These are phyloP conservation scores for Macaranga tanarius DNA, from an alignment of 441 rosid species.

Conservation along the genomic window DNA sequence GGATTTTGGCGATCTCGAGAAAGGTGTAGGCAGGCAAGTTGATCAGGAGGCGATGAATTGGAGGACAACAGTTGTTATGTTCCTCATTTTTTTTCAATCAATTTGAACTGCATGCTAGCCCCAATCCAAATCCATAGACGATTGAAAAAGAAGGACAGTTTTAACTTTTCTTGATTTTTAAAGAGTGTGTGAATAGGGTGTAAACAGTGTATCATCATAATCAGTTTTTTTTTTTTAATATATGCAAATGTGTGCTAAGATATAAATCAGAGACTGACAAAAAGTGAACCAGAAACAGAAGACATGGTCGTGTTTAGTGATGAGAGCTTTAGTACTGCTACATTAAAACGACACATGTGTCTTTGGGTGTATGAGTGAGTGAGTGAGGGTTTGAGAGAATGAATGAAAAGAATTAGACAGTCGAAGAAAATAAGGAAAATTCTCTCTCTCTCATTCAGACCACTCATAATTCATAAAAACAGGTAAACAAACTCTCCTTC, in stretches of 20 bases:
- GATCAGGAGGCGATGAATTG: conserved; percentile 39
- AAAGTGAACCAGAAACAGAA: conserved; percentile 34
- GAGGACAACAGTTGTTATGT: conserved; percentile 30
- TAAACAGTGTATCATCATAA: background rate
- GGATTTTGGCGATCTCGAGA: conserved; percentile 38
- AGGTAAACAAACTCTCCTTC: background rate
- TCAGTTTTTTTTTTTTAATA: background rate
- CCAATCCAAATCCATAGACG: conserved; percentile 25
- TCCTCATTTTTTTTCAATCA: background rate
- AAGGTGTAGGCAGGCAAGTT: background rate
- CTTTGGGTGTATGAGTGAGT: no score
- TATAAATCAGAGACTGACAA: conserved; percentile 27
- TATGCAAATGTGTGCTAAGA: conserved; percentile 4
- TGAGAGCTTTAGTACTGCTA: conserved; percentile 32
- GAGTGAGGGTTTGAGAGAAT: background rate
- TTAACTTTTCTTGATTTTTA: background rate
- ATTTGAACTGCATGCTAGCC: conserved; percentile 8
- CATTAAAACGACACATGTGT: conserved; percentile 16
- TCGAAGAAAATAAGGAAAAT: conserved; percentile 41
- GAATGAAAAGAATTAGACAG: conserved; percentile 26
- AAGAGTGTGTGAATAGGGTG: background rate
- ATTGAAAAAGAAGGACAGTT: conserved; percentile 11
- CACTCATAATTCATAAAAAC: background rate
- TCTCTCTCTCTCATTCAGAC: conserved; percentile 21
- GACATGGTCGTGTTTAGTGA: conserved; percentile 28